Evolutionary conservation across 352 stramenopile genomes (phyloP).

Genomic region (Phytopythium helicoides): DNA sequence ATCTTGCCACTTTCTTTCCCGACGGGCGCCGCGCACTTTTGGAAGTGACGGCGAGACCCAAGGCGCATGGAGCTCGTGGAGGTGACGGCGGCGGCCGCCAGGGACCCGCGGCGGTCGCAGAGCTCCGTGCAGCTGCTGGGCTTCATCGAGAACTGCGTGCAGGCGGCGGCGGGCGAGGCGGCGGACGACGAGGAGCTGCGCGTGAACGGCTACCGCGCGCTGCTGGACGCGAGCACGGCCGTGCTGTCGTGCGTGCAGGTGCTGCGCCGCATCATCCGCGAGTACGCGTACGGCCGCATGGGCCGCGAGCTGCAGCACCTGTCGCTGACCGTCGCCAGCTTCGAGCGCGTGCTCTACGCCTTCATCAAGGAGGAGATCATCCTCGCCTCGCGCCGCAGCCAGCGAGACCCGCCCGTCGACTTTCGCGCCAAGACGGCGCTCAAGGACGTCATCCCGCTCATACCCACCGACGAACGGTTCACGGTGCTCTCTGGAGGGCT

Average conservation of each 20-base stretch:
- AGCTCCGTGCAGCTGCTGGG: slow-evolving; percentile 84
- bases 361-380: slow-evolving; percentile 90
- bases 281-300: slow-evolving; percentile 81
- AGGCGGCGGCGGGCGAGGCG: slow-evolving; percentile 39
- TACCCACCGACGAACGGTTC: slow-evolving; percentile 75
- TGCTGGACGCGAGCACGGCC: slow-evolving; percentile 62
- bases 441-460: slow-evolving; percentile 88
- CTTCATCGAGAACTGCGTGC: slow-evolving; percentile 66
- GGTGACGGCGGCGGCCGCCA: background rate
- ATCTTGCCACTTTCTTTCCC: too few relatives aligned
- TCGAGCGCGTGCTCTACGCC: slow-evolving; percentile 82
- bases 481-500: slow-evolving; percentile 81
- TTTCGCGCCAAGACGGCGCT: slow-evolving; percentile 80
- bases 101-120: slow-evolving; percentile 61
- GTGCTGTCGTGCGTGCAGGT: slow-evolving; percentile 75
- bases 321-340: slow-evolving; percentile 81
- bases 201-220: slow-evolving; percentile 69
- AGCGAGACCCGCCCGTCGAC: slow-evolving; percentile 48
- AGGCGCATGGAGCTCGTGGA: too few relatives aligned
- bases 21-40: too few relatives aligned
- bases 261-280: slow-evolving; percentile 80
- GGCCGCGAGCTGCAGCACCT: slow-evolving; percentile 83
- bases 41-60: too few relatives aligned
- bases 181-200: slow-evolving; percentile 69
- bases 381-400: slow-evolving; percentile 67